These are phyloP conservation scores for Trichosporon coremiiforme DNA, from an alignment of 1,284 basidiomycete species.

Conservation along the genomic window DNA sequence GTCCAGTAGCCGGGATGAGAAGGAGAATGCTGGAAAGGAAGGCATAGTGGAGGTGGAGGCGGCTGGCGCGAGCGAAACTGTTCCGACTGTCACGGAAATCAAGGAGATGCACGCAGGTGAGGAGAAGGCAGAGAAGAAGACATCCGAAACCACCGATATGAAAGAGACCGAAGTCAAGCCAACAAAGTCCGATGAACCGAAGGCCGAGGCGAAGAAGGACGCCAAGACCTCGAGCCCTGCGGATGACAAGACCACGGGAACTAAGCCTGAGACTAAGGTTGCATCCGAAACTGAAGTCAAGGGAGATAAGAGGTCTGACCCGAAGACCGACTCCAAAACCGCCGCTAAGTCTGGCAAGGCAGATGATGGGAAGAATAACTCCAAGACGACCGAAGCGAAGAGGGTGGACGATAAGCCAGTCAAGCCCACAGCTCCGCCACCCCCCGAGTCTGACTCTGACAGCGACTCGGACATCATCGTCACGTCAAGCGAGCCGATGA, in stretches of 20 bases:
- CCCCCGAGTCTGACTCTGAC: neutral
- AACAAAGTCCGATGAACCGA: neutral
- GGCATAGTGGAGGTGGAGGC: slow-evolving; percentile 1
- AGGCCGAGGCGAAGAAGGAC: too few relatives aligned
- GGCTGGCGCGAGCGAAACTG: neutral
- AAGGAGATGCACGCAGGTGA: neutral
- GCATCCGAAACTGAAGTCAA: too few relatives aligned
- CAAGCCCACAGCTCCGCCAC: too few relatives aligned
- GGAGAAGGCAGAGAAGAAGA: neutral
- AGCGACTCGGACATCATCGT: slow-evolving; percentile 14
- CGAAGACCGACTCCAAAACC: too few relatives aligned
- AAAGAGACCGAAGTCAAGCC: neutral
- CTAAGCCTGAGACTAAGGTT: too few relatives aligned
- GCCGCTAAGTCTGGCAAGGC: too few relatives aligned
- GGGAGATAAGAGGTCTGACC: too few relatives aligned
- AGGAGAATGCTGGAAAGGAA: neutral
- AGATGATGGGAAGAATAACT: too few relatives aligned
- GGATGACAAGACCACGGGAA: too few relatives aligned
- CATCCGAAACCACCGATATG: neutral
- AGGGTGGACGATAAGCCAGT: neutral
- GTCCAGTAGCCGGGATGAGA: slow-evolving; percentile 1
- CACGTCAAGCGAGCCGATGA: slow-evolving; percentile 9
- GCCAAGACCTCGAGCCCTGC: too few relatives aligned
- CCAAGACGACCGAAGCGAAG: neutral
- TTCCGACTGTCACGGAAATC: neutral